phyloP scores from a whole-genome alignment of 2,329 filamentous ascomycete species.

The Venturiaceae sp. region DNA sequence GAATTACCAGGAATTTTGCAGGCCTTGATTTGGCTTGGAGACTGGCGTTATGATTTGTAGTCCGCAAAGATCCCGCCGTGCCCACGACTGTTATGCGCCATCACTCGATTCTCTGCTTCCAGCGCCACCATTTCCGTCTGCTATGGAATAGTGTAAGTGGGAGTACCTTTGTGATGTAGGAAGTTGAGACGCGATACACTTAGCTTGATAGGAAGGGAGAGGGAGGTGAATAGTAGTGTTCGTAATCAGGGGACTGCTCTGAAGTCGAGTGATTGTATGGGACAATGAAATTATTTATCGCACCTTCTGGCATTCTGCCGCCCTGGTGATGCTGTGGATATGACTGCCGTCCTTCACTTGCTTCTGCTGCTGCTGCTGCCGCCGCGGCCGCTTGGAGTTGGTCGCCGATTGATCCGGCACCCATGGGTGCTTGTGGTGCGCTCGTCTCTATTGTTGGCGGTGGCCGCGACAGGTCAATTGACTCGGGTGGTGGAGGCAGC shows the following conservation, averaged over 20 bases:
- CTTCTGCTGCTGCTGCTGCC: constrained; percentile 1
- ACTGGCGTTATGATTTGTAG: too few species aligned
- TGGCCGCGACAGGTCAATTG: constrained; percentile 51
- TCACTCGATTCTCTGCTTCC: not conserved
- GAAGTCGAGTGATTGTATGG: not conserved
- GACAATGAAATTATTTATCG: not conserved
- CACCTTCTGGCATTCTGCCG: not conserved
- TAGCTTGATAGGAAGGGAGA: not conserved
- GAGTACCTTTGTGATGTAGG: not conserved
- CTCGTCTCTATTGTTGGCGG: not conserved
- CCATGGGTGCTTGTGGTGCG: not conserved
- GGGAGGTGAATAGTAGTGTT: not conserved
- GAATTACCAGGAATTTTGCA: too few species aligned
- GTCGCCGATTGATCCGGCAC: not conserved
- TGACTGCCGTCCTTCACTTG: not conserved
- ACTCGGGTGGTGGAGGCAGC: constrained; percentile 71
- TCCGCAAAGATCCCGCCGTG: too few species aligned
- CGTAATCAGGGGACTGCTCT: not conserved
- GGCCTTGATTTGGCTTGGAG: too few species aligned
- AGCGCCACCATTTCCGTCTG: not conserved
- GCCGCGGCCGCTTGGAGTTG: constrained; percentile 9
- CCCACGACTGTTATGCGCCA: not conserved
- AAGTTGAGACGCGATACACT: not conserved
- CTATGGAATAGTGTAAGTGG: not conserved
- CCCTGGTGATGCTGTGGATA: constrained; percentile 2